Percentiles rank a stretch among this genome's conserved stretches.
Conservation (phyloP, 2,329 filamentous ascomycete species). For the Neofusicoccum umdonicola region DNA sequence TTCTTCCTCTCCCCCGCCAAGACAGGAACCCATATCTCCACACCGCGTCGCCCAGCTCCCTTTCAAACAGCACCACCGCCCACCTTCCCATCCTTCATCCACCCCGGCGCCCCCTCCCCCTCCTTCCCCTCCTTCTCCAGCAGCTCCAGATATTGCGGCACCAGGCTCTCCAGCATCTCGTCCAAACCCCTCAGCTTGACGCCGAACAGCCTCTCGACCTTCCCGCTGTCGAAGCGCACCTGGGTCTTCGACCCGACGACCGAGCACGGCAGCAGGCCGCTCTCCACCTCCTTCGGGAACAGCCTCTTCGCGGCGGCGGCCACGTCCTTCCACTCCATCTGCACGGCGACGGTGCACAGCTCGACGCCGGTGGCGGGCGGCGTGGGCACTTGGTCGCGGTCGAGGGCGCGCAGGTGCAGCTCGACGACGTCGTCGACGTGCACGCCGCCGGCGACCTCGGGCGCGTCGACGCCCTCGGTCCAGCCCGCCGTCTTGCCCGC, state of each 20-base stretch:
- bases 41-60: too few species aligned
- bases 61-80: too few species aligned
- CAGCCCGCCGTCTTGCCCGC: background rate
- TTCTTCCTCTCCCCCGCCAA: too few species aligned
- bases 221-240: background rate
- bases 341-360: background rate
- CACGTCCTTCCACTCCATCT: slow-evolving; percentile 1
- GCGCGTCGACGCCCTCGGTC: background rate
- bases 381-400: background rate
- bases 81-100: too few species aligned
- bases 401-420: slow-evolving; percentile 17
- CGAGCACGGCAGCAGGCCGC: slow-evolving; percentile 10
- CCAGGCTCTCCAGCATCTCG: background rate
- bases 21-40: too few species aligned
- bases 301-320: background rate
- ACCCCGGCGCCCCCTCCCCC: too few species aligned
- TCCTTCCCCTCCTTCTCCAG: background rate
- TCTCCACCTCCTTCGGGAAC: slow-evolving; percentile 12
- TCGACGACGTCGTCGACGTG: slow-evolving; percentile 17
- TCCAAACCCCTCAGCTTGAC: background rate
- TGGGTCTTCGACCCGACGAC: background rate
- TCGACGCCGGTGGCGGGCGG: background rate
- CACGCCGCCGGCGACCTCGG: background rate
- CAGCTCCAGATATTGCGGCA: background rate
- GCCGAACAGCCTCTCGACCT: background rate